Conservation (phyloP, 371 early-diverging fungal genomes). For the Mortierella sp. region DNA sequence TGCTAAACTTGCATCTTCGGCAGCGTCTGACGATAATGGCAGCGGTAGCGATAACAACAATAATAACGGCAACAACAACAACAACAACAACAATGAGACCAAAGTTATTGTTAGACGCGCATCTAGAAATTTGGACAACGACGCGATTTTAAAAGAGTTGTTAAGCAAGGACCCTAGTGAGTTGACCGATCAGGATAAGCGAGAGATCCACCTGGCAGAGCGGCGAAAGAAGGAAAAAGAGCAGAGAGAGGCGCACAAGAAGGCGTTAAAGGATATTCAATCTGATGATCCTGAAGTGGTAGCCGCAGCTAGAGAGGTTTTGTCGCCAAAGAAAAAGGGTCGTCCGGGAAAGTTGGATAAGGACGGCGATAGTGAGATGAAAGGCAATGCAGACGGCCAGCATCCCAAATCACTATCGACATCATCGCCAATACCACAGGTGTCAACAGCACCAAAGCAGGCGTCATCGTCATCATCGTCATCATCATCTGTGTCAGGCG, state of each 20-base stretch:
- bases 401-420: not conserved
- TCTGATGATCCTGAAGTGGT: conserved; percentile 18
- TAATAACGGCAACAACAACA: not conserved
- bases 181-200: conserved; percentile 8
- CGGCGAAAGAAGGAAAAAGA: conserved; percentile 14
- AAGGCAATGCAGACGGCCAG: not conserved
- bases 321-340: conserved; percentile 16
- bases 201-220: conserved; percentile 6
- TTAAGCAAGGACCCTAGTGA: conserved; percentile 7
- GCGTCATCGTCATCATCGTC: not conserved
- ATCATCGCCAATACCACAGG: not conserved
- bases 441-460: too few relatives aligned
- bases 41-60: not conserved
- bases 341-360: not conserved
- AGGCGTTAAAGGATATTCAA: not conserved
- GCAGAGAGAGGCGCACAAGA: not conserved
- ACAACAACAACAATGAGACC: not conserved
- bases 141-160: not conserved
- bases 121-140: not conserved
- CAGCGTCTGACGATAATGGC: not conserved
- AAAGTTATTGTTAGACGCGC: not conserved
- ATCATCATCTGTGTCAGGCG: not conserved
- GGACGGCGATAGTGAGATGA: not conserved
- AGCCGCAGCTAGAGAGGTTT: conserved; percentile 9
- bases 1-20: not conserved